Evolutionary conservation across 2,329 filamentous ascomycete species (phyloP).

Genomic region (Scedosporium aurantiacum): DNA sequence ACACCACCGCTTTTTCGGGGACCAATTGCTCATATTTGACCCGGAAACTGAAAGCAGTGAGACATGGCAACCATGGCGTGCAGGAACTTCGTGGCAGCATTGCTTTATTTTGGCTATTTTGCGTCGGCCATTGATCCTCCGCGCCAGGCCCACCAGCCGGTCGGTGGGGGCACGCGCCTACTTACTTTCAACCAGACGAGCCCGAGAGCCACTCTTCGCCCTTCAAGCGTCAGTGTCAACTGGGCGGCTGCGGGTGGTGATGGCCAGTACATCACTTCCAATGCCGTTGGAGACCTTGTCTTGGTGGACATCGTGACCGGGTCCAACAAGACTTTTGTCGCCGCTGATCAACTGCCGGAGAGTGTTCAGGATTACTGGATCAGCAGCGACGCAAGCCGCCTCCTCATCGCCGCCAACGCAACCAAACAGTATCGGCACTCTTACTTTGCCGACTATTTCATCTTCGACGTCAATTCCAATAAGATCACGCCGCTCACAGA

Average conservation of each 20-base stretch:
- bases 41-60: too few relatives aligned
- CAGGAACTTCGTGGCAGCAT: neutral
- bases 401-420: constrained; percentile 53
- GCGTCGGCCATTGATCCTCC: constrained; percentile 34
- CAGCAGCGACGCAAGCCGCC: constrained; percentile 43
- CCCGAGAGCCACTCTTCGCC: constrained; percentile 30
- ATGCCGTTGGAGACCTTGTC: constrained; percentile 39
- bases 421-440: constrained; percentile 60
- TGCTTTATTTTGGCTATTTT: neutral
- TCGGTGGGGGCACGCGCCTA: constrained; percentile 42
- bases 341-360: constrained; percentile 44
- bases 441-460: constrained; percentile 55
- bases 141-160: constrained; percentile 42
- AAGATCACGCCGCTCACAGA: constrained; percentile 42
- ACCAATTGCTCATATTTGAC: too few relatives aligned
- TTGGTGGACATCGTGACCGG: constrained; percentile 52
- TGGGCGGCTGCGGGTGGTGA: constrained; percentile 51
- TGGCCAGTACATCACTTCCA: constrained; percentile 48
- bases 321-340: constrained; percentile 41
- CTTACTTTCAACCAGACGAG: constrained; percentile 52
- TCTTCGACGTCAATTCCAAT: constrained; percentile 50
- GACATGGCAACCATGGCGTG: too few relatives aligned
- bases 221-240: constrained; percentile 35
- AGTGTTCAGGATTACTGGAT: constrained; percentile 50
- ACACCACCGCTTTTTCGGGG: too few relatives aligned